Base-by-base conservation (phyloP, 306 rosid species). In the Malus sieversii region DNA sequence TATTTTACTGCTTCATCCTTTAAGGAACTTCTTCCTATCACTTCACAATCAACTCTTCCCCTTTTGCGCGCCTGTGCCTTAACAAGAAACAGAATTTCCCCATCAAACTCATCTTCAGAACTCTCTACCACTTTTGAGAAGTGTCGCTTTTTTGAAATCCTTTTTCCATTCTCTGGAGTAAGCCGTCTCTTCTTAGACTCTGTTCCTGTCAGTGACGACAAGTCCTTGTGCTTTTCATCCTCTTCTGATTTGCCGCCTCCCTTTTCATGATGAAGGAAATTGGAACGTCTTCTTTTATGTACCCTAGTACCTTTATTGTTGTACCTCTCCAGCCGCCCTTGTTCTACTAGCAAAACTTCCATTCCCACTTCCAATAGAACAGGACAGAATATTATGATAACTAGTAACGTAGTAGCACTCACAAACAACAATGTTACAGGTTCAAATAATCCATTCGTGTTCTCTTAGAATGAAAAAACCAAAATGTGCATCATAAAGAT, bases 51-150 rank as follows among this genome's bases (percentile, higher is more conserved):
- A 63, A 46, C 76, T 68, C 44, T 82, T 40, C 82, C 76, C 66
- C 77, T 65, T 83, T 82, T 83, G 73, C 90, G 86, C 18, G 32
- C 20, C 77, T 60, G 88, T 30, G 87, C 52, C 79, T 77, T 88
- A 0, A 48, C 10, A 30, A 83, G 40, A 75, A 72, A 72, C 65
- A 29, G 23, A 3, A 61, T 33, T 74, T 86, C 89, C 7, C 45
- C 78, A 57, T 84, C 82, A 8, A 46, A 22, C 33, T 79, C 82
- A 35, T 73, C 80, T 9, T 32, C 64, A 3, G 13, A 74, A 10
- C 10, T 3, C 12, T 48, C 33, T 46, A 30, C 79, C 61, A 20
- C 68, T 22, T 44, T 78, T 29, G 80, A 73, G 30, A 59, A 33
- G 57, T 20, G 57, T 40, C 27, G 46, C 77, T 84, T 87, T 75